phyloP scores from a whole-genome alignment of 1,284 basidiomycete species.

The Ceratobasidium sp. region DNA sequence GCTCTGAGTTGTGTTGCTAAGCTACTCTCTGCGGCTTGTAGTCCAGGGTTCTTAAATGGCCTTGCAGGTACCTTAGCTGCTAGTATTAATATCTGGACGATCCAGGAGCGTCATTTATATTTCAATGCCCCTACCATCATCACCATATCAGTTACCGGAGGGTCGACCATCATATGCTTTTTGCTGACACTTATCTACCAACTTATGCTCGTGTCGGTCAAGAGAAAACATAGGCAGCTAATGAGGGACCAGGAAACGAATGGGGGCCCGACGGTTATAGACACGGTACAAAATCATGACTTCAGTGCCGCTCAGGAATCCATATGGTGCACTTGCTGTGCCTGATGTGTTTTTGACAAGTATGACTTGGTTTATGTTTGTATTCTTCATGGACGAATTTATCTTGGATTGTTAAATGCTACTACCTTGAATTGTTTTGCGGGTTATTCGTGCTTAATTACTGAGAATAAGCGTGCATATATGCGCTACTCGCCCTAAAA shows the following conservation, averaged over 20 bases:
- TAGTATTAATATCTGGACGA: slow-evolving; percentile 21
- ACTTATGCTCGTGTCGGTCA: slow-evolving; percentile 1
- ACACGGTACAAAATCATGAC: too few relatives aligned
- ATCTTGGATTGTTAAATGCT: too few relatives aligned
- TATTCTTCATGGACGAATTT: too few relatives aligned
- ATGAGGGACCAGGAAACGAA: background rate
- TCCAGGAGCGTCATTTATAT: slow-evolving; percentile 24
- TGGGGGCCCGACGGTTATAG: too few relatives aligned
- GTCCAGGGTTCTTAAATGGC: slow-evolving; percentile 27
- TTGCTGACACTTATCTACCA: slow-evolving; percentile 12
- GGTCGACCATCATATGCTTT: slow-evolving; percentile 20
- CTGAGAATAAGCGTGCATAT: too few relatives aligned
- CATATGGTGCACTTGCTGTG: too few relatives aligned
- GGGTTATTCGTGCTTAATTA: too few relatives aligned
- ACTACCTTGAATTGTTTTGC: too few relatives aligned
- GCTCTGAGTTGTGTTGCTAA: background rate
- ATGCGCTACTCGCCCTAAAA: too few relatives aligned
- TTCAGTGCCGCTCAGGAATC: too few relatives aligned
- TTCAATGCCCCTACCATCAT: slow-evolving; percentile 25
- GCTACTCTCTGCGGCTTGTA: background rate
- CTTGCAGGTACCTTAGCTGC: slow-evolving; percentile 20
- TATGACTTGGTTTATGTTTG: too few relatives aligned
- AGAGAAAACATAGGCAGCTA: slow-evolving; percentile 2
- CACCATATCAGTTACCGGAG: slow-evolving; percentile 15
- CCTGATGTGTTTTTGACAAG: too few relatives aligned